Percentiles rank a stretch among this genome's conserved stretches.
phyloP scores from a whole-genome alignment of 495 filamentous ascomycete species.

The Rhypophila decipiens region DNA sequence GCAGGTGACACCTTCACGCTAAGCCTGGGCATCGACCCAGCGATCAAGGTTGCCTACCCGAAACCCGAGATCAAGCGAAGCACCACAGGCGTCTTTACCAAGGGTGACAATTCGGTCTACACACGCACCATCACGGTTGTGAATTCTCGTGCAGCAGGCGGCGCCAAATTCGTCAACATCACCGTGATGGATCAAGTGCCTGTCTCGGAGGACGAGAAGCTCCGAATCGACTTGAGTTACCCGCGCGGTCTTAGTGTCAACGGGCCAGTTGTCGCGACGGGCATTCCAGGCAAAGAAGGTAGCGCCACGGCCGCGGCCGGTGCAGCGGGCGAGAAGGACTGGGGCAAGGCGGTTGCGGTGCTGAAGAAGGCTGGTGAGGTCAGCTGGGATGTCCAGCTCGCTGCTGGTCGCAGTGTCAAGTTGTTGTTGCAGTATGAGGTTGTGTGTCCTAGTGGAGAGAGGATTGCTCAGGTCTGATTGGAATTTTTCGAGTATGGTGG shows the following conservation, averaged over 20 bases:
- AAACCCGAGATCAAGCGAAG: slow-evolving; percentile 53
- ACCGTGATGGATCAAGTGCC: slow-evolving; percentile 62
- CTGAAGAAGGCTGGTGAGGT: slow-evolving; percentile 58
- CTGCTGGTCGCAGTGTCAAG: slow-evolving; percentile 49
- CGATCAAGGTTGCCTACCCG: slow-evolving; percentile 53
- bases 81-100: slow-evolving; percentile 46
- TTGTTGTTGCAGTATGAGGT: slow-evolving; percentile 60
- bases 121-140: slow-evolving; percentile 50
- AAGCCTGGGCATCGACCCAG: slow-evolving; percentile 59
- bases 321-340: slow-evolving; percentile 24
- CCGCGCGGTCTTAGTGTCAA: slow-evolving; percentile 44
- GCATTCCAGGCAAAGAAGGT: slow-evolving; percentile 19
- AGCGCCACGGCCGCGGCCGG: not conserved
- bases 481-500: not conserved
- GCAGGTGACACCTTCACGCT: slow-evolving; percentile 56
- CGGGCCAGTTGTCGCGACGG: slow-evolving; percentile 35
- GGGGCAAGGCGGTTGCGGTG: slow-evolving; percentile 43
- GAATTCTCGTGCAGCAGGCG: slow-evolving; percentile 47
- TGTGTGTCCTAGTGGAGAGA: slow-evolving; percentile 45
- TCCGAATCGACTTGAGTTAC: slow-evolving; percentile 46
- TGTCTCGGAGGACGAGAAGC: slow-evolving; percentile 57
- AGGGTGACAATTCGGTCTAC: slow-evolving; percentile 54
- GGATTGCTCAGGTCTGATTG: slow-evolving; percentile 25
- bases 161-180: slow-evolving; percentile 45
- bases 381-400: slow-evolving; percentile 52